These are phyloP conservation scores for Monosporascus ibericus DNA, from an alignment of 2,329 filamentous ascomycete genomes.

Conservation along the genomic window DNA sequence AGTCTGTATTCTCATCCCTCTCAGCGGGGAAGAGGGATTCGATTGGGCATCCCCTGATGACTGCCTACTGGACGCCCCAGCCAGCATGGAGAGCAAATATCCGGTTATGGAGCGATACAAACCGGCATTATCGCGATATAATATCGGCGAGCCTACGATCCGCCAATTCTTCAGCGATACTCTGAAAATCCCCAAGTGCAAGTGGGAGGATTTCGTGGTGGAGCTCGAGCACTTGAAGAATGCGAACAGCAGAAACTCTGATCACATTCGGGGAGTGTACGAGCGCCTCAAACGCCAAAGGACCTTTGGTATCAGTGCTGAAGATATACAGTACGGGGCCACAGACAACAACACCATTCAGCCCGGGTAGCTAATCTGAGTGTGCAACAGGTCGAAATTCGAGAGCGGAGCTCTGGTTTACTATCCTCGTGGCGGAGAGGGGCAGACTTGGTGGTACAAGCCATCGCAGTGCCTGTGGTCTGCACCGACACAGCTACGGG, in stretches of 20 bases:
- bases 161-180: slow-evolving; percentile 2
- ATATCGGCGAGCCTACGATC: not conserved
- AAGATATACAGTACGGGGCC: not conserved
- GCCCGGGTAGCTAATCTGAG: not conserved
- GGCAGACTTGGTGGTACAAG: slow-evolving; percentile 20
- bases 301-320: not conserved
- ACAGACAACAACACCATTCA: no score
- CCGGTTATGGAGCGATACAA: not conserved
- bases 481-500: slow-evolving; percentile 21
- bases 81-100: not conserved
- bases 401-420: slow-evolving; percentile 7
- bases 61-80: not conserved
- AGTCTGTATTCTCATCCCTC: not conserved
- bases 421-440: not conserved
- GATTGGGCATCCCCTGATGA: not conserved
- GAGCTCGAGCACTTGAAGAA: not conserved
- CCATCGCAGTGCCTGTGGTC: slow-evolving; percentile 29
- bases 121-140: not conserved
- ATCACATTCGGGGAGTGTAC: not conserved
- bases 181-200: not conserved
- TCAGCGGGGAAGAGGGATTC: not conserved
- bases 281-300: not conserved
- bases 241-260: not conserved
- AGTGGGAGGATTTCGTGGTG: not conserved
- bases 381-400: slow-evolving; percentile 7